Conservation (phyloP, 2,329 filamentous ascomycete genomes). For the Cylindrodendrum hubeiense region DNA sequence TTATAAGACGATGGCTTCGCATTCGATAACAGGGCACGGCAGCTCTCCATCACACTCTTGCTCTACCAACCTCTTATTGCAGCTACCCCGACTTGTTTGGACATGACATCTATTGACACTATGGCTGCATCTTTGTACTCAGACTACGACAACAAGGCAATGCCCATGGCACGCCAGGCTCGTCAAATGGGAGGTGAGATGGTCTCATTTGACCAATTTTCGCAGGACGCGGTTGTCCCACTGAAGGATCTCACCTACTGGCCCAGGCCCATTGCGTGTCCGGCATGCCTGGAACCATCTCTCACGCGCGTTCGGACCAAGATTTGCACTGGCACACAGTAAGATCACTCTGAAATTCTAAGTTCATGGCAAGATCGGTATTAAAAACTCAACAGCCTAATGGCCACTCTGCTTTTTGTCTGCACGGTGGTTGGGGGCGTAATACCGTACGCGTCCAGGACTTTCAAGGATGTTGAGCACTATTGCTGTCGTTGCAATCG, state of each 20-base stretch:
- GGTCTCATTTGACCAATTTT: constrained; percentile 35
- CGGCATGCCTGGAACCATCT: constrained; percentile 37
- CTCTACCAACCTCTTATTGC: neutral
- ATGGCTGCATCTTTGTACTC: neutral
- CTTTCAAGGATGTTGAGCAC: constrained; percentile 41
- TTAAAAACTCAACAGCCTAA: constrained; percentile 20
- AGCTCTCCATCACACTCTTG: neutral
- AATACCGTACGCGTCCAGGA: constrained; percentile 30
- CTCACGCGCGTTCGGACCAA: constrained; percentile 38
- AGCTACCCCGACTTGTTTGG: too few species aligned
- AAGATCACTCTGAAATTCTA: neutral
- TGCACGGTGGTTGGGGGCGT: constrained; percentile 35
- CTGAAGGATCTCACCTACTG: constrained; percentile 36
- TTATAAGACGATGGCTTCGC: neutral
- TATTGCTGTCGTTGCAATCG: constrained; percentile 42
- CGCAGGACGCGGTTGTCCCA: constrained; percentile 31
- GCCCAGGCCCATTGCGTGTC: constrained; percentile 36
- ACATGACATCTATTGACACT: neutral
- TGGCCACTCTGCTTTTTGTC: constrained; percentile 36
- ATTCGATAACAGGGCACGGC: neutral
- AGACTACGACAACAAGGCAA: constrained; percentile 24
- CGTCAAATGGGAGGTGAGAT: constrained; percentile 4
- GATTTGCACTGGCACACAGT: constrained; percentile 40
- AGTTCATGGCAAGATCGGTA: too few species aligned
- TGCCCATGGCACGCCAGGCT: neutral